These are phyloP conservation scores for Phytophthora gonapodyides DNA, from an alignment of 352 stramenopile species.

Conservation along the genomic window DNA sequence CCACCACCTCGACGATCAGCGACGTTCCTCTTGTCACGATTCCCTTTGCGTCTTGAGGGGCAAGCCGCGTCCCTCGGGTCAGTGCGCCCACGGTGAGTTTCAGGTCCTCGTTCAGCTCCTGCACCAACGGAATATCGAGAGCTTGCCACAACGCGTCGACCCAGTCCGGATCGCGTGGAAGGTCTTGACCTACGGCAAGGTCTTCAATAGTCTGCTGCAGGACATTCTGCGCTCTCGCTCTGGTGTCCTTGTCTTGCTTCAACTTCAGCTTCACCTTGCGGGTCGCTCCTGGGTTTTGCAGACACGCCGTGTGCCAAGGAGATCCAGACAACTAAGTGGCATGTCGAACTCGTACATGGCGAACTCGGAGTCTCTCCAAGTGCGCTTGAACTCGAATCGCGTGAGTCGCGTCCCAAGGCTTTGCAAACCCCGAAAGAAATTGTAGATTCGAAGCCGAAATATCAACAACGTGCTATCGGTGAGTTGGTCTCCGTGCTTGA, in stretches of 20 bases:
- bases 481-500: too few species aligned
- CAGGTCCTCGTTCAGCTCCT: slow-evolving; percentile 43
- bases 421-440: too few species aligned
- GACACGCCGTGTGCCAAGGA: slow-evolving; percentile 45
- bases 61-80: slow-evolving; percentile 37
- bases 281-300: slow-evolving; percentile 35
- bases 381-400: slow-evolving; percentile 39
- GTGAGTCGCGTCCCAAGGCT: too few species aligned
- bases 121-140: slow-evolving; percentile 35
- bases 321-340: slow-evolving; percentile 47
- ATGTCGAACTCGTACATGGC: slow-evolving; percentile 66
- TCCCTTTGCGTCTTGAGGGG: slow-evolving; percentile 15
- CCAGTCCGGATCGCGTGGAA: slow-evolving; percentile 34
- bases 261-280: neutral
- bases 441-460: too few species aligned
- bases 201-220: slow-evolving; percentile 39
- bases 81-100: slow-evolving; percentile 47
- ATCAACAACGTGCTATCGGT: too few species aligned
- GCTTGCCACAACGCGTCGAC: slow-evolving; percentile 31
- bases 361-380: slow-evolving; percentile 59
- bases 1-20: slow-evolving; percentile 23
- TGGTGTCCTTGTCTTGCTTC: slow-evolving; percentile 5
- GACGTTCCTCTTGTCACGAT: slow-evolving; percentile 23
- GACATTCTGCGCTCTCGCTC: slow-evolving; percentile 29
- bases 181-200: slow-evolving; percentile 22